A percentile compares a stretch with the other conserved stretches of the same genome.
These are phyloP conservation scores for Colletotrichum liaoningense DNA, from an alignment of 2,329 filamentous ascomycete genomes.

Conservation along the genomic window DNA sequence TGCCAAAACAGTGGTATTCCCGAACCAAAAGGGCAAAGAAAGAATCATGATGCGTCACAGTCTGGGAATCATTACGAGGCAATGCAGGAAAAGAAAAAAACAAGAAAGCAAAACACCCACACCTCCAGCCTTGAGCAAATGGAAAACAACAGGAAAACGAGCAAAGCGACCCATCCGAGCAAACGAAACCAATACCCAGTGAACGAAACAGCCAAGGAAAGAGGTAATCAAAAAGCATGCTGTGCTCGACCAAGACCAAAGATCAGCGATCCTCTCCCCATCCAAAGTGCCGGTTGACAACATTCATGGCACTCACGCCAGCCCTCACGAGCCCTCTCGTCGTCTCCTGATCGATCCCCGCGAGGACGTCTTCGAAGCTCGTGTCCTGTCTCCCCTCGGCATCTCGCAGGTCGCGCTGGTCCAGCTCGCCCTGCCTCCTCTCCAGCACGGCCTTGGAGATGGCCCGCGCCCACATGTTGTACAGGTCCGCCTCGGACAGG, in stretches of 20 bases:
- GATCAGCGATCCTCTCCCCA: conserved; percentile 55
- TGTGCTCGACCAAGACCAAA: neutral
- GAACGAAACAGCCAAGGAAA: neutral
- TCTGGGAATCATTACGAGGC: conserved; percentile 23
- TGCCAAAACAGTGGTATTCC: conserved; percentile 18
- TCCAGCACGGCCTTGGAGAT: conserved; percentile 70
- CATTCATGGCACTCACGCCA: conserved; percentile 62
- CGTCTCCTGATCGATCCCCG: conserved; percentile 48
- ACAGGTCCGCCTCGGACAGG: conserved; percentile 70
- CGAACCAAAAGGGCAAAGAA: neutral
- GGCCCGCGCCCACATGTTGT: conserved; percentile 70
- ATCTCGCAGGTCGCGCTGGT: conserved; percentile 65
- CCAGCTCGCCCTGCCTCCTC: conserved; percentile 65
- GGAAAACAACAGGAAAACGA: neutral
- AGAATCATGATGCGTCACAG: conserved; percentile 27
- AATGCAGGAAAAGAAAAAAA: neutral
- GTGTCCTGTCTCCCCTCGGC: conserved; percentile 52
- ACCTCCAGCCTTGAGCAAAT: neutral
- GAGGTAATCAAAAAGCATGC: neutral
- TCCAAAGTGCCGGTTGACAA: conserved; percentile 64
- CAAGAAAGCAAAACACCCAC: neutral
- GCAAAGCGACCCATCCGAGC: neutral
- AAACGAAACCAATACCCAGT: neutral
- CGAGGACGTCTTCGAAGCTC: conserved; percentile 42
- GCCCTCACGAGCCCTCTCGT: conserved; percentile 59